A percentile compares a stretch with the other conserved stretches of the same genome.
These are phyloP conservation scores for Tuber calosporum DNA, from an alignment of 495 filamentous ascomycete genomes.

Conservation along the genomic window DNA sequence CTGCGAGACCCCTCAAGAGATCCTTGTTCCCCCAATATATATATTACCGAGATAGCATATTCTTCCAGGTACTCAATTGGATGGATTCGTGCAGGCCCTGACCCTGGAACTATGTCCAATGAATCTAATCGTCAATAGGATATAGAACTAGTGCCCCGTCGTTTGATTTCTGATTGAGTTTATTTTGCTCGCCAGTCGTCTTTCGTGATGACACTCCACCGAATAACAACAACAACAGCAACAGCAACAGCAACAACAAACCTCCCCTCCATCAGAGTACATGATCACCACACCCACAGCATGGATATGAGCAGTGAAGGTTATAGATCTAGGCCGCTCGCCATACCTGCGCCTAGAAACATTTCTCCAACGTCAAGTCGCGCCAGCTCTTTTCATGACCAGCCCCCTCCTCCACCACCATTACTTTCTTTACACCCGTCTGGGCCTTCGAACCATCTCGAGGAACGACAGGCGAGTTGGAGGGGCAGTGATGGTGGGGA, in stretches of 20 bases:
- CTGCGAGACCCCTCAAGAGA: slow-evolving; percentile 21
- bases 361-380: slow-evolving; percentile 37
- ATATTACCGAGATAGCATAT: slow-evolving; percentile 22
- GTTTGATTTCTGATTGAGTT: slow-evolving; percentile 28
- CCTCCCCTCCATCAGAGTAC: slow-evolving; percentile 40
- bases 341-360: slow-evolving; percentile 39
- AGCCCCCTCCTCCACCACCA: slow-evolving; percentile 35
- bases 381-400: slow-evolving; percentile 33
- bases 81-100: slow-evolving; percentile 10
- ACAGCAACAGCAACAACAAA: slow-evolving; percentile 31
- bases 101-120: slow-evolving; percentile 27
- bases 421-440: slow-evolving; percentile 37
- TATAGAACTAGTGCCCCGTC: slow-evolving; percentile 35
- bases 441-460: neutral
- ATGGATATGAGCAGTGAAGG: slow-evolving; percentile 34
- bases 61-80: slow-evolving; percentile 36
- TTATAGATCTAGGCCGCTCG: slow-evolving; percentile 40
- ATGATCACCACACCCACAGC: slow-evolving; percentile 32
- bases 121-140: slow-evolving; percentile 37
- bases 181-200: slow-evolving; percentile 6
- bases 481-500: slow-evolving; percentile 25
- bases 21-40: slow-evolving; percentile 32
- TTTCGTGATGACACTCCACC: slow-evolving; percentile 40
- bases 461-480: neutral
- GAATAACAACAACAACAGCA: slow-evolving; percentile 25